phyloP scores from a whole-genome alignment of 495 filamentous ascomycete genomes.

The Podospora australis region DNA sequence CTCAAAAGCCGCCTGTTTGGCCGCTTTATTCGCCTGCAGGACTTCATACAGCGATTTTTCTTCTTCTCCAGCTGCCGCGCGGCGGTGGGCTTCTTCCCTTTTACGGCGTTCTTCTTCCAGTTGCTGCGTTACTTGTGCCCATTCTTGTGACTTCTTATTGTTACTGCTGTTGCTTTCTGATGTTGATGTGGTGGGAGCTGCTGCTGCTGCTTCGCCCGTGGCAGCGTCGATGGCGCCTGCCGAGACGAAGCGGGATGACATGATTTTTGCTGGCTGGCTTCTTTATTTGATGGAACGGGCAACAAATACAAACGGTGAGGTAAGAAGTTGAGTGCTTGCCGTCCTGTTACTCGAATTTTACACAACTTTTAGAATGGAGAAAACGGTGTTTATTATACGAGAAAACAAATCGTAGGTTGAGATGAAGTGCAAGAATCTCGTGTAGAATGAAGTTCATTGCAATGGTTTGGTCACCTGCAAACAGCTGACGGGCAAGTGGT shows the following conservation, averaged over 20 bases:
- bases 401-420: too few relatives aligned
- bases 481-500: too few relatives aligned
- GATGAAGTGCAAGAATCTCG: too few relatives aligned
- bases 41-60: slow-evolving; percentile 80
- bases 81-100: slow-evolving; percentile 36
- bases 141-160: slow-evolving; percentile 34
- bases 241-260: slow-evolving; percentile 89
- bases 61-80: slow-evolving; percentile 25
- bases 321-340: too few relatives aligned
- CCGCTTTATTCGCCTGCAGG: slow-evolving; percentile 90
- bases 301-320: too few relatives aligned
- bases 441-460: too few relatives aligned
- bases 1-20: slow-evolving; percentile 95
- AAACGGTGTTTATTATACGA: too few relatives aligned
- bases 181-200: not conserved
- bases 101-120: slow-evolving; percentile 51
- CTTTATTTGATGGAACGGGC: not conserved
- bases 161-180: slow-evolving; percentile 2
- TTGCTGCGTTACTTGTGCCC: slow-evolving; percentile 69
- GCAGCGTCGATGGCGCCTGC: slow-evolving; percentile 67
- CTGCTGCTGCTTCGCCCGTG: slow-evolving; percentile 22
- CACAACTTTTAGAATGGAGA: too few relatives aligned
- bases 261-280: not conserved
- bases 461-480: too few relatives aligned
- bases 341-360: too few relatives aligned